Evolutionary conservation across 257 asterid genomes (phyloP).

Genomic region (Striga asiatica): DNA sequence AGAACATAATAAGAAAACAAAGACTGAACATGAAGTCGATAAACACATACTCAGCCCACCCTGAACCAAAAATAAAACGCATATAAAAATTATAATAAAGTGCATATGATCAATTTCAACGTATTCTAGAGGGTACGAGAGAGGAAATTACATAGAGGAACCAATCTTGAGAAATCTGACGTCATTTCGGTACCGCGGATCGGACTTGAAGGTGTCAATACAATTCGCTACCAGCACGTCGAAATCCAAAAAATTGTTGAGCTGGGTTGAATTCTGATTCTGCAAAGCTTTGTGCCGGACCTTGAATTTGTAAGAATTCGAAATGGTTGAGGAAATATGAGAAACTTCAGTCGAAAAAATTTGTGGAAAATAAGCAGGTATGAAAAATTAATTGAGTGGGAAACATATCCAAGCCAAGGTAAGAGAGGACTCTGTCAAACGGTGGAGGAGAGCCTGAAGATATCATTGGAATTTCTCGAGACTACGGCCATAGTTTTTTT

Average conservation of each 20-base stretch:
- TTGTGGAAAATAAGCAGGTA: not conserved
- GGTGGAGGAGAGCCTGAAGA: constrained; percentile 18
- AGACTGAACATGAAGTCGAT: too few relatives aligned
- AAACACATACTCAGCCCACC: too few relatives aligned
- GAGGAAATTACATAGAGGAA: constrained; percentile 53
- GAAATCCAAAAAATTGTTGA: constrained; percentile 21
- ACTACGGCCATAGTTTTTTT: constrained; percentile 56
- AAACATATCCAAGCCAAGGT: constrained; percentile 47
- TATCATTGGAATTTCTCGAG: constrained; percentile 18
- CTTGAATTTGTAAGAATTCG: constrained; percentile 19
- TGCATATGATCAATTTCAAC: too few relatives aligned
- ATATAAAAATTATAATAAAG: too few relatives aligned
- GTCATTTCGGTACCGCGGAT: constrained; percentile 61
- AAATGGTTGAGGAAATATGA: not conserved
- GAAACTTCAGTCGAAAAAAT: constrained; percentile 10
- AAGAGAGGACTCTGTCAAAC: constrained; percentile 45
- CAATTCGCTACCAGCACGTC: constrained; percentile 39
- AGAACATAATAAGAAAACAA: too few relatives aligned
- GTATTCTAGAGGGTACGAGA: too few relatives aligned
- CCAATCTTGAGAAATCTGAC: constrained; percentile 93
- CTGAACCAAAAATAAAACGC: too few relatives aligned
- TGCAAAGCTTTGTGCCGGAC: constrained; percentile 36
- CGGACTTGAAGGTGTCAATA: constrained; percentile 46
- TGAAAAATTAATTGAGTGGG: not conserved
- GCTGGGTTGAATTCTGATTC: constrained; percentile 15